Conservation (phyloP, 192 early-diverging fungal species). For the Backusella tuberculispora region DNA sequence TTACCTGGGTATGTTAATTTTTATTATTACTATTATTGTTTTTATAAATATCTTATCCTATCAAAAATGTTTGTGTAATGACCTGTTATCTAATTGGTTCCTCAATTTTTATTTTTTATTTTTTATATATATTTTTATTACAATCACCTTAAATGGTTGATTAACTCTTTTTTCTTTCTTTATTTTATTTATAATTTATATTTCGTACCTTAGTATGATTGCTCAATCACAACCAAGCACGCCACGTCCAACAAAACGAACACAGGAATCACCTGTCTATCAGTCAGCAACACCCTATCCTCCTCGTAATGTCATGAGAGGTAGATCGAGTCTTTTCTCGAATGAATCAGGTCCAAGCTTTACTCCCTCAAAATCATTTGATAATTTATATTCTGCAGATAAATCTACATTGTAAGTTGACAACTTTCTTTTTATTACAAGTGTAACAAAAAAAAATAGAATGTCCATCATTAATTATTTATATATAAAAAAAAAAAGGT, state of each 20-base stretch:
- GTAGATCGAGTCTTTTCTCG: slow-evolving; percentile 11
- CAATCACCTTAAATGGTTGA: neutral
- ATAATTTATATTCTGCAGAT: slow-evolving; percentile 30
- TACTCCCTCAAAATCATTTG: slow-evolving; percentile 22
- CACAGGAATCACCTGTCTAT: slow-evolving; percentile 13
- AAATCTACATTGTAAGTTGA: slow-evolving; percentile 24
- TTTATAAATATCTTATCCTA: slow-evolving; percentile 10
- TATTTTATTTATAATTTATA: neutral
- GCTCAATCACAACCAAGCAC: slow-evolving; percentile 36
- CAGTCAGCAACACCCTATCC: neutral
- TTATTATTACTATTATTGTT: neutral
- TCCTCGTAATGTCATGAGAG: slow-evolving; percentile 3
- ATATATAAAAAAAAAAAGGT: slow-evolving; percentile 34
- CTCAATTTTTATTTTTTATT: neutral
- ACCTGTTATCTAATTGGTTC: slow-evolving; percentile 12
- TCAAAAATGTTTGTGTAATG: neutral
- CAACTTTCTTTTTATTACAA: neutral
- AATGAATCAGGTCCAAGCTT: slow-evolving; percentile 26
- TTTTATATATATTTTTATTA: neutral
- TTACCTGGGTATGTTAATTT: slow-evolving; percentile 5
- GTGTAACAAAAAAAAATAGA: neutral
- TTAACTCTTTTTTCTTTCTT: slow-evolving; percentile 3
- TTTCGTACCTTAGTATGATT: slow-evolving; percentile 4
- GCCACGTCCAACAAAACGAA: slow-evolving; percentile 26
- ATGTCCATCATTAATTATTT: neutral